Evolutionary conservation across 345 rosid species (phyloP).

Genomic region (Cardamine chenopodiifolia): DNA sequence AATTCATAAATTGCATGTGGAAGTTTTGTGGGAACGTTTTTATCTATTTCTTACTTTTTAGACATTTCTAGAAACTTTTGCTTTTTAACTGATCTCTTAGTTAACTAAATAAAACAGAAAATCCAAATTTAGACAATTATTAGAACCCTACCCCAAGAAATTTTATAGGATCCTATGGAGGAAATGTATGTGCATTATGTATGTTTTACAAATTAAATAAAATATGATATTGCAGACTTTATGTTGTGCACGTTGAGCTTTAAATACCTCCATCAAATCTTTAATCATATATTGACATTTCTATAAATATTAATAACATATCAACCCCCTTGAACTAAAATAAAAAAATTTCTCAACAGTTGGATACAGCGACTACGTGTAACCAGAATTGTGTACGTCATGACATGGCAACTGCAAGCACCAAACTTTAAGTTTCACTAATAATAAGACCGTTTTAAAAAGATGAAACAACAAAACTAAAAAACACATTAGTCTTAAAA

Average conservation of each 20-base stretch:
- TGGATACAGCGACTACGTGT: neutral
- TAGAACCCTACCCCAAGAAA: neutral
- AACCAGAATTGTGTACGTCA: neutral
- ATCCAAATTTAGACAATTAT: constrained; percentile 22
- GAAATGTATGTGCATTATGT: constrained; percentile 16
- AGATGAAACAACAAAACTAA: constrained; percentile 12
- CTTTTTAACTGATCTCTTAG: constrained; percentile 20
- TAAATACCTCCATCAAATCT: constrained; percentile 13
- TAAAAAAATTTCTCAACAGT: neutral
- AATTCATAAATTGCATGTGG: constrained; percentile 29
- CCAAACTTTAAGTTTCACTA: constrained; percentile 32
- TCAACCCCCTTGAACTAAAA: neutral
- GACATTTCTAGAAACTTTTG: constrained; percentile 22
- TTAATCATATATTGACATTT: neutral
- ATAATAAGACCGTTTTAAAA: constrained; percentile 9
- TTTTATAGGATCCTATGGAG: neutral
- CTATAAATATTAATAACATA: neutral
- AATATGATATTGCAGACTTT: constrained; percentile 17
- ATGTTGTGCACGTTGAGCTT: constrained; percentile 41
- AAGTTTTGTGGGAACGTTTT: constrained; percentile 19
- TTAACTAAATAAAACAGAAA: constrained; percentile 34
- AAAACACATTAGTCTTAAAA: no score
- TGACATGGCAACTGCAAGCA: constrained; percentile 27
- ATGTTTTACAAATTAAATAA: neutral
- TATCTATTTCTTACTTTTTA: constrained; percentile 33